Percentiles rank a stretch among this genome's conserved stretches.
These are phyloP conservation scores for Adansonia rubrostipa DNA, from an alignment of 441 rosid species.

Conservation along the genomic window DNA sequence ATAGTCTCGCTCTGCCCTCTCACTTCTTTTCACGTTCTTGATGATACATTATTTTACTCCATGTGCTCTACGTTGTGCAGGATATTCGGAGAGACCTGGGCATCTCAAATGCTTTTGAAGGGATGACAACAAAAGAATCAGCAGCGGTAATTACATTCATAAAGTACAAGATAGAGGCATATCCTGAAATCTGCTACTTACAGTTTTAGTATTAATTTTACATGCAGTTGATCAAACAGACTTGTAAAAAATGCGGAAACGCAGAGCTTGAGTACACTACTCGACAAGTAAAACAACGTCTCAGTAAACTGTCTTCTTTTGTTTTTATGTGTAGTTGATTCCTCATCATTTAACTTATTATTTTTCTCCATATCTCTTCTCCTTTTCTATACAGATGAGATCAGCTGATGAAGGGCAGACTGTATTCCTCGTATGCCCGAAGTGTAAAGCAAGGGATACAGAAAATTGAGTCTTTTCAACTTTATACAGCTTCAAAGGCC, in stretches of 20 bases:
- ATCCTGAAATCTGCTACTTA: not conserved
- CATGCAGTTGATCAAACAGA: constrained; percentile 40
- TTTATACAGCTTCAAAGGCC: not conserved
- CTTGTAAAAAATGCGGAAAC: constrained; percentile 54
- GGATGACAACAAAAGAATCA: constrained; percentile 34
- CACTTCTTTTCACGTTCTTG: not conserved
- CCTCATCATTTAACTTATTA: not conserved
- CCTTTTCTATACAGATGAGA: constrained; percentile 48
- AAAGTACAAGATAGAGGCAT: not conserved
- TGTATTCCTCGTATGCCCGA: constrained; percentile 49
- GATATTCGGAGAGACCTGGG: constrained; percentile 65
- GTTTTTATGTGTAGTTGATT: not conserved
- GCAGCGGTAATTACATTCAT: constrained; percentile 39
- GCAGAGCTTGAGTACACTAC: constrained; percentile 49
- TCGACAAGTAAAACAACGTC: constrained; percentile 46
- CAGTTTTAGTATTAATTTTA: constrained; percentile 15
- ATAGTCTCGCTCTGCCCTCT: not conserved
- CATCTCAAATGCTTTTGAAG: constrained; percentile 51
- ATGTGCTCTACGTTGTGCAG: constrained; percentile 34
- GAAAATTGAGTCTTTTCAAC: constrained; percentile 44
- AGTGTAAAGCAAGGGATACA: constrained; percentile 40
- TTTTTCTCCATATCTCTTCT: constrained; percentile 17
- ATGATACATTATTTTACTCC: not conserved
- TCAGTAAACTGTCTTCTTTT: not conserved
- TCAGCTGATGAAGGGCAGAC: constrained; percentile 76